These are phyloP conservation scores for Lactarius akahatsu DNA, from an alignment of 768 basidiomycete species.

Conservation along the genomic window DNA sequence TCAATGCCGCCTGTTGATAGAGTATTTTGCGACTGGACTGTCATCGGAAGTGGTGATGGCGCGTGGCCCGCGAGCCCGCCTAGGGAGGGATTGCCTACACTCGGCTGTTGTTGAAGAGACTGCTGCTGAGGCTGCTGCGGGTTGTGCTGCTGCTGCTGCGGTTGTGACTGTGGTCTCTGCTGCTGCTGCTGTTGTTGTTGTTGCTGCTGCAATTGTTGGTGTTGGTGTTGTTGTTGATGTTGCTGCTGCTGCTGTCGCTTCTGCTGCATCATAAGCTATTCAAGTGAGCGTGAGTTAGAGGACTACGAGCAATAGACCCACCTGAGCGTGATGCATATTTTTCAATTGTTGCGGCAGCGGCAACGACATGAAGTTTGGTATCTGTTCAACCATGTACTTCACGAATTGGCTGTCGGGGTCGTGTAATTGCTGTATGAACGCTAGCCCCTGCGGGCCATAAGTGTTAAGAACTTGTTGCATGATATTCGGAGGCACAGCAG, in stretches of 20 bases:
- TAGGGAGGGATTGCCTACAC: conserved; percentile 16
- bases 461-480: conserved; percentile 16
- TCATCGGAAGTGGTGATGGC: conserved; percentile 23
- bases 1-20: conserved; percentile 28
- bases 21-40: conserved; percentile 17
- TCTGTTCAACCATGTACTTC: conserved; percentile 27
- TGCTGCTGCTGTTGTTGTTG: conserved; percentile 27
- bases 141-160: conserved; percentile 31
- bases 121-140: conserved; percentile 36
- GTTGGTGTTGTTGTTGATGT: conserved; percentile 29
- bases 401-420: conserved; percentile 29
- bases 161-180: conserved; percentile 37
- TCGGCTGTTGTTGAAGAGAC: conserved; percentile 32
- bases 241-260: conserved; percentile 29
- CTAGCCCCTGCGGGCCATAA: conserved; percentile 22
- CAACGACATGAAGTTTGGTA: conserved; percentile 26
- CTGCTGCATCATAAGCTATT: conserved; percentile 22
- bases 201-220: conserved; percentile 25
- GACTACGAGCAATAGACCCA: conserved; percentile 7
- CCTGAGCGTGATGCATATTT: conserved; percentile 28
- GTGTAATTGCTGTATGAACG: conserved; percentile 27
- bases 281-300: conserved; percentile 7
- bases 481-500: conserved; percentile 4
- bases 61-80: conserved; percentile 14
- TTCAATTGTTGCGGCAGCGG: conserved; percentile 24